Base-by-base conservation (phyloP, 164 flowering plant genomes). In the Macadamia tetraphylla region DNA sequence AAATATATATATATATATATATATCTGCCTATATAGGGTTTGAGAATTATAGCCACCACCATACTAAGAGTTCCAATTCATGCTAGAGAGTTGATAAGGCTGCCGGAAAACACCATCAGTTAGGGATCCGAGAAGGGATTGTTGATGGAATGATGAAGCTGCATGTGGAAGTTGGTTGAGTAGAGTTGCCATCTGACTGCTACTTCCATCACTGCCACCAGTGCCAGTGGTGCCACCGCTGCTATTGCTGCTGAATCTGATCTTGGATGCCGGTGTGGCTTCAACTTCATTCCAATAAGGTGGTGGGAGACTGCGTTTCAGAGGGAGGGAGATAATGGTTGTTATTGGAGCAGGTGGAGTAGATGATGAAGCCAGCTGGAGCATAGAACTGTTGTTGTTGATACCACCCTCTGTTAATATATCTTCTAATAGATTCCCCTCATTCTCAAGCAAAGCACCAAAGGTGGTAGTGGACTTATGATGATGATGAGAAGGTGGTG, bases 51-150 rank as follows among this genome's bases (percentile, higher is more conserved):
- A 29, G 13, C 42, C n/a, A 23, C 64, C 64, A 1, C 5, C 23
- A 23, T 65, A 32, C 59, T 68, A 74, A 63, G 86, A 13, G 74
- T 77, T 83, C 90, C 90, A 86, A 66, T 83, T 84, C 78, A 83
- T 64, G 12, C 84, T 84, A 2, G 76, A 74, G 3, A 82, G 76
- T 30, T 81, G 85, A 59, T 67, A 83, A 0, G 82, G 74, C n/a
- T 79, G 80, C 60, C 86, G 75, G 52, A 80, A 80, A 55, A 77
- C 63, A 18, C 79, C 85, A 60, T 81, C 86, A 2, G 78, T 78
- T 9, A 79, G 9, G 15, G 76, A 62, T 53, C 83, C 85, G 52
- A 81, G 46, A 71, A 81, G 59, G 31, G 82, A 12, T 49, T 74
- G 57, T 3, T 78, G 83, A 66, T 77, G 72, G 61, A 63, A 71